Base-by-base conservation (phyloP, 148 eudicot genomes). In the Nyssa sinensis region DNA sequence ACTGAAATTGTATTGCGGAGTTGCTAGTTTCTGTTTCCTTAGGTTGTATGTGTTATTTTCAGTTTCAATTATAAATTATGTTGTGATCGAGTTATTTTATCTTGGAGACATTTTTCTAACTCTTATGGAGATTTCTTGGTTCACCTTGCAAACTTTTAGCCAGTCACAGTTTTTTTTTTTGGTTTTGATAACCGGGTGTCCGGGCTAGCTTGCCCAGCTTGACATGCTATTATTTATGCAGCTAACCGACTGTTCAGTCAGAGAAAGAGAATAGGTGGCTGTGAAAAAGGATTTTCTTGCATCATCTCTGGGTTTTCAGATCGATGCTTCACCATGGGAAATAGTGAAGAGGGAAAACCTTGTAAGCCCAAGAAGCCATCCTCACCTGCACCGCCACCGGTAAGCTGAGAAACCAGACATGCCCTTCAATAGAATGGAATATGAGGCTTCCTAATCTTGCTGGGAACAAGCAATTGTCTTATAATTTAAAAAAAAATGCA, bases 311-410 rank as follows among this genome's bases (percentile, higher is more conserved):
- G 19, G 25, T 55, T 55, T 65, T 34, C 35, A 71, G 24, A 62
- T 77, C 62, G 30, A 75, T 74, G 69, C 61, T 59, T 76, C 21
- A 74, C 64, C 65, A 91, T 91, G 97, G 93, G 90, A 32, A 85
- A 78, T 60, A 77, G 85, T 74, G 97, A 89, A 4, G 93, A 89
- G 10, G 80, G 65, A 4, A 85, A 76, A 82, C 76, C 86, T 49
- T 59, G 79, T 35, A 91, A 86, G 77, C 78, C 88, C 41, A 90
- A 89, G 71, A 88, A 91, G 79, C 74, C 87, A 74, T 77, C 89
- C 72, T 79, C 91, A 31, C 88, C 88, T 74, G 81, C 86, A 39
- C 75, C 78, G 84, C 81, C 86, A 39, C 75, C 78, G 84, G 97
- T 91, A 84, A 83, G 90, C 63, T 55, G 37, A 66, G 28, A 78